These are phyloP conservation scores for Jamesozyma rosinii DNA, from an alignment of 805 yeast species.

Conservation along the genomic window DNA sequence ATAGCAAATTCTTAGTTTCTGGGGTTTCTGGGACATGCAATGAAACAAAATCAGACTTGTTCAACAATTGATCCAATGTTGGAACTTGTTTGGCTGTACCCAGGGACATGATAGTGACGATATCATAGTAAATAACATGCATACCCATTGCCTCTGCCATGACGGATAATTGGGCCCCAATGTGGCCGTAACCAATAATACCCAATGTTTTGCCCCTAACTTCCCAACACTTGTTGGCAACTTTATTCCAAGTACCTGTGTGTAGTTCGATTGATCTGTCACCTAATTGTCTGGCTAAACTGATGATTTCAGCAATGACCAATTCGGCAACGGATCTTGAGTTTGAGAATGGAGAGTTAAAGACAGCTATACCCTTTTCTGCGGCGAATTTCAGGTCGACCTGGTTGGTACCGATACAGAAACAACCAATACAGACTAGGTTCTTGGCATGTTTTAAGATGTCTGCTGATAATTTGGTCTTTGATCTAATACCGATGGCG, in stretches of 20 bases:
- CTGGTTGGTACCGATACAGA: slow-evolving; percentile 98
- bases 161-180: slow-evolving; percentile 93
- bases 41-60: slow-evolving; percentile 77
- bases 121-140: slow-evolving; percentile 91
- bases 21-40: slow-evolving; percentile 91
- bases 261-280: slow-evolving; percentile 95
- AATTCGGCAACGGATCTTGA: slow-evolving; percentile 97
- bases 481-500: slow-evolving; percentile 96
- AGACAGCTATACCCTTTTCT: slow-evolving; percentile 85
- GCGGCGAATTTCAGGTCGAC: slow-evolving; percentile 91
- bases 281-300: slow-evolving; percentile 91
- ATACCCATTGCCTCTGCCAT: slow-evolving; percentile 96
- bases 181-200: slow-evolving; percentile 95
- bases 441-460: slow-evolving; percentile 80
- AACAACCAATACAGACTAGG: slow-evolving; percentile 87
- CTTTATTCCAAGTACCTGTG: slow-evolving; percentile 97
- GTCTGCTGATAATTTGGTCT: slow-evolving; percentile 76
- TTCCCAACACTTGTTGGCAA: slow-evolving; percentile 92
- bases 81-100: slow-evolving; percentile 94
- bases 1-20: slow-evolving; percentile 84
- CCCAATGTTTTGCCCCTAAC: slow-evolving; percentile 97
- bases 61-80: slow-evolving; percentile 72
- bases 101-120: slow-evolving; percentile 84
- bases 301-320: slow-evolving; percentile 88
- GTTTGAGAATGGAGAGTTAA: slow-evolving; percentile 97